These are phyloP conservation scores for Tuber brumale DNA, from an alignment of 495 filamentous ascomycete genomes.

Conservation along the genomic window DNA sequence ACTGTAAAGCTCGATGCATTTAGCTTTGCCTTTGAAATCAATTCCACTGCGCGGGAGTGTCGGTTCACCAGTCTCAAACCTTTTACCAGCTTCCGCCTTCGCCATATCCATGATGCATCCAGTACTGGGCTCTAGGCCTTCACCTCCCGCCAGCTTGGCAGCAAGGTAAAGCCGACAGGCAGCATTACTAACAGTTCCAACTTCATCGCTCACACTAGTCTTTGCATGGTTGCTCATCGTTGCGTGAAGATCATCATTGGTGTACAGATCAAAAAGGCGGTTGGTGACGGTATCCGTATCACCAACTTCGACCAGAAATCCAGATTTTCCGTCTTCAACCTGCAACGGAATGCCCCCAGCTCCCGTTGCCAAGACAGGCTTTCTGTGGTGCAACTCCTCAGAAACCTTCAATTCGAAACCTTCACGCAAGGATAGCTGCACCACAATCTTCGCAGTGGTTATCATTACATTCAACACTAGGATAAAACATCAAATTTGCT, in stretches of 20 bases:
- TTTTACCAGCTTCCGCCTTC: constrained; percentile 56
- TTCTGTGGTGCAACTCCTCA: constrained; percentile 77
- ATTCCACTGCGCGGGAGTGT: constrained; percentile 45
- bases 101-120: constrained; percentile 77
- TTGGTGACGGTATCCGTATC: constrained; percentile 66
- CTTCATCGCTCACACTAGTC: constrained; percentile 68
- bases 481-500: constrained; percentile 50
- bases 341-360: constrained; percentile 80
- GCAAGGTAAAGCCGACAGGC: constrained; percentile 72
- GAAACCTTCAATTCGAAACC: constrained; percentile 61
- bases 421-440: too few species aligned
- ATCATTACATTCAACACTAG: constrained; percentile 24
- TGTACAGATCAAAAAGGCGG: constrained; percentile 64
- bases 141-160: constrained; percentile 53
- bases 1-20: background rate
- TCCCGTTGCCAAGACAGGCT: constrained; percentile 69
- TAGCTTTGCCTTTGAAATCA: constrained; percentile 16
- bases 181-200: constrained; percentile 74
- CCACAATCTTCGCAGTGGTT: too few species aligned
- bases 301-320: constrained; percentile 67
- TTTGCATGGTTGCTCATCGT: constrained; percentile 61
- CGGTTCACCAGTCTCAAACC: constrained; percentile 56
- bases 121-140: constrained; percentile 48
- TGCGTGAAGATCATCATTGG: constrained; percentile 56
- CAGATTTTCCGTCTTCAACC: constrained; percentile 64